These are phyloP conservation scores for Mycoemilia scoparia DNA, from an alignment of 192 early-diverging fungal genomes.

Conservation along the genomic window DNA sequence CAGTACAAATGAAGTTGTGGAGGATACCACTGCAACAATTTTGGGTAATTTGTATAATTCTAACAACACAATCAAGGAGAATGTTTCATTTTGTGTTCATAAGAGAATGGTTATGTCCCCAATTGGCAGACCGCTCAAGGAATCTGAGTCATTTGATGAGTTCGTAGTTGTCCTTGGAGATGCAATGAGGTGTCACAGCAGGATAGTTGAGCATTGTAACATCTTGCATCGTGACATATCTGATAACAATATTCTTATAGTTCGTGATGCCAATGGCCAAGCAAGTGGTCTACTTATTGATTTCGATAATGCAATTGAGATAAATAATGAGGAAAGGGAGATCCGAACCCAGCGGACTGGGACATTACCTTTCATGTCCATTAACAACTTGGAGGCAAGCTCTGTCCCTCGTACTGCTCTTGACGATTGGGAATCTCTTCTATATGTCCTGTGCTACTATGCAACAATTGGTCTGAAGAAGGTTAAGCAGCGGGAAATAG, in stretches of 20 bases:
- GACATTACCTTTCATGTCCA: slow-evolving; percentile 11
- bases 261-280: neutral
- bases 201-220: slow-evolving; percentile 3
- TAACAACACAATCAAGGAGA: no score
- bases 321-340: slow-evolving; percentile 5
- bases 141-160: slow-evolving; percentile 11
- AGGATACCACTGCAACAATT: no score
- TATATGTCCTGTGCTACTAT: slow-evolving; percentile 20
- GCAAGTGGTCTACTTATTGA: slow-evolving; percentile 15
- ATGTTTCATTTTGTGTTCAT: slow-evolving; percentile 7
- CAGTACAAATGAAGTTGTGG: no score
- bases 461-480: no score
- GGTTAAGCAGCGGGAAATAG: no score
- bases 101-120: slow-evolving; percentile 23
- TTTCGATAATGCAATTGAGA: slow-evolving; percentile 6
- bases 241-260: slow-evolving; percentile 6
- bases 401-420: slow-evolving; percentile 4
- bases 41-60: no score
- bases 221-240: slow-evolving; percentile 15
- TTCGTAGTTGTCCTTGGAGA: slow-evolving; percentile 9
- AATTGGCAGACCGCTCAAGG: slow-evolving; percentile 11
- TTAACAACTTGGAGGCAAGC: slow-evolving; percentile 5
- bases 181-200: slow-evolving; percentile 7
- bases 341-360: slow-evolving; percentile 7
- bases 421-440: slow-evolving; percentile 23